Conservation (phyloP, 768 basidiomycete genomes). For the Pulveroboletus sp. region DNA sequence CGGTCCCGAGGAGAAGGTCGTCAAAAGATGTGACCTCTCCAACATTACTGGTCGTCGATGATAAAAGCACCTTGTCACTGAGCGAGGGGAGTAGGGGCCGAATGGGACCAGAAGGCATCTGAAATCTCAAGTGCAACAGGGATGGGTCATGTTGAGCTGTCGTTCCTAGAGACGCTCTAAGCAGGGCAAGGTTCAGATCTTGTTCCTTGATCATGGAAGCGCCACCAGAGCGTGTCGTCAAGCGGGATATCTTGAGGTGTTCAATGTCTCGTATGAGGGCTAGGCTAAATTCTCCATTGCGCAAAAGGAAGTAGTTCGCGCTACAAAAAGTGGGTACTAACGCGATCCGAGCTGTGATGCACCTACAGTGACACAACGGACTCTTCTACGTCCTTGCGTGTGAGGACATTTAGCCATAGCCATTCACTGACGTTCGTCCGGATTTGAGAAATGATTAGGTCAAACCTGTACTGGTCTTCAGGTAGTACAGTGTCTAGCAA, state of each 20-base stretch:
- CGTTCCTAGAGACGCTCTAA: constrained; percentile 85
- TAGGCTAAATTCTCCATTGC: constrained; percentile 83
- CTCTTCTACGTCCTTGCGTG: constrained; percentile 74
- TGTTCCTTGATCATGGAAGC: constrained; percentile 84
- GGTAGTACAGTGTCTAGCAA: constrained; percentile 65
- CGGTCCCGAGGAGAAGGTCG: constrained; percentile 75
- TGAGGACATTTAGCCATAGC: constrained; percentile 89
- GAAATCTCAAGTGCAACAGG: constrained; percentile 67
- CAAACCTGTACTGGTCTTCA: constrained; percentile 73
- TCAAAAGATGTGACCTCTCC: constrained; percentile 54
- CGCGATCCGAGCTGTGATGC: not conserved
- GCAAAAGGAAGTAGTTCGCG: constrained; percentile 81
- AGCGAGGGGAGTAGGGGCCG: constrained; percentile 80
- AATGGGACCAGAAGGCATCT: constrained; percentile 74
- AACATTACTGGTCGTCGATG: constrained; percentile 33
- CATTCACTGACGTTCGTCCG: constrained; percentile 85
- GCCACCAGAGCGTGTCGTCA: constrained; percentile 60
- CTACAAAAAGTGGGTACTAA: constrained; percentile 36
- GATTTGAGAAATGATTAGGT: constrained; percentile 67
- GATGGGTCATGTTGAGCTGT: constrained; percentile 83
- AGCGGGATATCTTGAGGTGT: constrained; percentile 71
- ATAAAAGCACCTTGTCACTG: constrained; percentile 37
- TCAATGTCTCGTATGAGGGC: constrained; percentile 85
- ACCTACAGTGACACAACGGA: constrained; percentile 82
- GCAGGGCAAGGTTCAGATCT: constrained; percentile 80